phyloP scores from a whole-genome alignment of 768 basidiomycete genomes.

The Boletus patriciae region DNA sequence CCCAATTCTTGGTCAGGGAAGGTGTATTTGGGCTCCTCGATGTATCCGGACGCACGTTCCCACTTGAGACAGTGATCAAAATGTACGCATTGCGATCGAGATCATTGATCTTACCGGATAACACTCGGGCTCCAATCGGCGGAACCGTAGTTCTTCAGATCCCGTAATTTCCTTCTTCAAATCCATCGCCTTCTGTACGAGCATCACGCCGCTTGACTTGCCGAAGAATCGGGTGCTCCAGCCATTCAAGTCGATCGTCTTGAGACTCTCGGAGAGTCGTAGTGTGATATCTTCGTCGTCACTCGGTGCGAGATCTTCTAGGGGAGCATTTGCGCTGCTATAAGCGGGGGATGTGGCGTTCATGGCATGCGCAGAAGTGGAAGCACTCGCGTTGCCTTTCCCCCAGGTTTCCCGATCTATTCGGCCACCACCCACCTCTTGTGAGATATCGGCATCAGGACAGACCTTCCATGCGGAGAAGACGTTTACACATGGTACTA shows the following conservation, averaged over 20 bases:
- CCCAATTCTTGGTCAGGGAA: slow-evolving; percentile 58
- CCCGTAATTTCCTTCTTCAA: slow-evolving; percentile 58
- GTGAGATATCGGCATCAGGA: slow-evolving; percentile 61
- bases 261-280: slow-evolving; percentile 26
- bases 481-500: slow-evolving; percentile 2
- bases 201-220: slow-evolving; percentile 43
- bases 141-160: slow-evolving; percentile 19
- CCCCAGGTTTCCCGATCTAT: slow-evolving; percentile 43
- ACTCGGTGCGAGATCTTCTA: slow-evolving; percentile 27
- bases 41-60: slow-evolving; percentile 25
- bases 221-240: slow-evolving; percentile 35
- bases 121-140: background rate
- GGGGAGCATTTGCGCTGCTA: background rate
- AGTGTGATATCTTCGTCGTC: slow-evolving; percentile 31
- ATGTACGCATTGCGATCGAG: background rate
- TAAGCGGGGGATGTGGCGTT: slow-evolving; percentile 12
- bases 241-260: slow-evolving; percentile 16
- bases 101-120: slow-evolving; percentile 28
- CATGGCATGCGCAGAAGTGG: slow-evolving; percentile 15
- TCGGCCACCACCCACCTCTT: slow-evolving; percentile 49
- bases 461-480: slow-evolving; percentile 48
- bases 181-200: slow-evolving; percentile 51
- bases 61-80: slow-evolving; percentile 20
- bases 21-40: slow-evolving; percentile 31
- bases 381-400: slow-evolving; percentile 12